Evolutionary conservation across 1,284 basidiomycete genomes (phyloP).

Genomic region (Fomitopsis palustris): DNA sequence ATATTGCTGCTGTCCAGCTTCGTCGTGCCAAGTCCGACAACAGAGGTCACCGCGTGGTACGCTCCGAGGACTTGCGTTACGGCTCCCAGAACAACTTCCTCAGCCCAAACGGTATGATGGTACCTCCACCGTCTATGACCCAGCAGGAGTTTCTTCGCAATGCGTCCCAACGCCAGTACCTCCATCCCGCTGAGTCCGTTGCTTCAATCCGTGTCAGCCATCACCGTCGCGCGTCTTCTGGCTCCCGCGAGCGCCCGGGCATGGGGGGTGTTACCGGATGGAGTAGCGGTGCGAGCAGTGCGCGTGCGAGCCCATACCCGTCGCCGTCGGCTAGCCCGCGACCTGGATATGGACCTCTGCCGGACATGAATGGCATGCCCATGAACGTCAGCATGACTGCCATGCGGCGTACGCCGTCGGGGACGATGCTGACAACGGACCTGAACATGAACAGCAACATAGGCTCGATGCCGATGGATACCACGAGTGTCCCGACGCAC

Average conservation of each 20-base stretch:
- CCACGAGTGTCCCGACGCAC: conserved; percentile 15
- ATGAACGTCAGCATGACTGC: conserved; percentile 14
- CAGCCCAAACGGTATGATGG: conserved; percentile 15
- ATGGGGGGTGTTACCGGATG: conserved; percentile 24
- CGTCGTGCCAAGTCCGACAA: conserved; percentile 48
- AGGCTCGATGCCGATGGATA: conserved; percentile 15
- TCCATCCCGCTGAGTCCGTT: conserved; percentile 38
- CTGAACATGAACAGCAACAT: conserved; percentile 12
- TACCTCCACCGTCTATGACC: conserved; percentile 37
- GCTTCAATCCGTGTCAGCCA: conserved; percentile 43
- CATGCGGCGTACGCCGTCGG: conserved; percentile 11
- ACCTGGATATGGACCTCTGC: conserved; percentile 26
- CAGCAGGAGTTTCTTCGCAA: conserved; percentile 43
- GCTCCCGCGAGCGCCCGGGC: conserved; percentile 46
- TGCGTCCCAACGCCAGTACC: conserved; percentile 29
- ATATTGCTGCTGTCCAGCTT: conserved; percentile 25
- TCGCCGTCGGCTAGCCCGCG: conserved; percentile 50
- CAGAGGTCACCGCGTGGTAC: conserved; percentile 25
- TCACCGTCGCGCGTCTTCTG: conserved; percentile 58
- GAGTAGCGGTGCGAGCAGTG: conserved; percentile 24
- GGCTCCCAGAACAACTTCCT: conserved; percentile 17
- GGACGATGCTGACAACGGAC: conserved; percentile 11
- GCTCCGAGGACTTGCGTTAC: conserved; percentile 21
- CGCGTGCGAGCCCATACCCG: conserved; percentile 51
- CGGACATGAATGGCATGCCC: conserved; percentile 19